phyloP scores from a whole-genome alignment of 2,329 filamentous ascomycete genomes.

The Penicillium corylophilum region DNA sequence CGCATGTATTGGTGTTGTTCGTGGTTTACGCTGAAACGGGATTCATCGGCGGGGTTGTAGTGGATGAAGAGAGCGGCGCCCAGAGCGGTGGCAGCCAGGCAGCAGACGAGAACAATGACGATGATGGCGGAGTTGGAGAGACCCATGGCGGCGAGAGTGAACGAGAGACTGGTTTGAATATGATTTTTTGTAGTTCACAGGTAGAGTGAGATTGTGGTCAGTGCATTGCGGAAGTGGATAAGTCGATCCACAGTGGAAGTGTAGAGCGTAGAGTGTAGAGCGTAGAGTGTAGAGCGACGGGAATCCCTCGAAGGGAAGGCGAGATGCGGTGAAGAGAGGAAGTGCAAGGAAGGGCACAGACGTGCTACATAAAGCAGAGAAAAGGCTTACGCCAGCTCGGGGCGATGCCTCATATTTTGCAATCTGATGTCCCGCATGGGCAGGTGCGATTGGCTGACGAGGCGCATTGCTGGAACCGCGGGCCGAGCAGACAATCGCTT shows the following conservation, averaged over 20 bases:
- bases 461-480: background rate
- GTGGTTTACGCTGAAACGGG: constrained; percentile 19
- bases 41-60: constrained; percentile 21
- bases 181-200: background rate
- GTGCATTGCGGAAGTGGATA: constrained; percentile 3
- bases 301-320: background rate
- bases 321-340: background rate
- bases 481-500: background rate
- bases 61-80: constrained; percentile 32
- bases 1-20: constrained; percentile 36
- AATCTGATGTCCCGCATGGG: constrained; percentile 5
- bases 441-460: constrained; percentile 2
- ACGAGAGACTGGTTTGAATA: background rate
- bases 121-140: constrained; percentile 15
- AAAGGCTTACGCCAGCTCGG: constrained; percentile 7
- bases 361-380: constrained; percentile 2
- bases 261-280: background rate
- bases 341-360: background rate
- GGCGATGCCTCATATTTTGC: constrained; percentile 16
- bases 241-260: background rate
- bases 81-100: constrained; percentile 29
- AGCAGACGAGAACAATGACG: constrained; percentile 31
- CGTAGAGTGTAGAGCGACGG: background rate
- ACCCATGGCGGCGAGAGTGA: constrained; percentile 5
- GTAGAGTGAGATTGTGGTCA: constrained; percentile 2